Conservation (phyloP, 306 rosid species). For the Sesbania bispinosa region DNA sequence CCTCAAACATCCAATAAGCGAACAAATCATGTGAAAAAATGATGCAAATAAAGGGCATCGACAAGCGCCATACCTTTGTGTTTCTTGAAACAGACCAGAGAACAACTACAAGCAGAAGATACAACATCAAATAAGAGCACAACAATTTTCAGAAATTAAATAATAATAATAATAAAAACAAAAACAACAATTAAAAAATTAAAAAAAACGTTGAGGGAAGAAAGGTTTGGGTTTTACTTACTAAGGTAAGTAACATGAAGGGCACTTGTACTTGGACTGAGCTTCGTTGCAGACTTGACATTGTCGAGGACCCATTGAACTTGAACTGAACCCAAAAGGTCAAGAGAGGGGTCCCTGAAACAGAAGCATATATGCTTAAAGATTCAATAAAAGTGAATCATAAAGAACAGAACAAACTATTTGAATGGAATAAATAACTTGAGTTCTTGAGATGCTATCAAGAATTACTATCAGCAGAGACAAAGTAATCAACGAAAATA, state of each 20-base stretch:
- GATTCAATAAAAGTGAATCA: neutral
- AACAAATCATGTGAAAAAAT: neutral
- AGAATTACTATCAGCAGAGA: neutral
- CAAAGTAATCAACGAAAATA: neutral
- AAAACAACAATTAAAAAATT: no score
- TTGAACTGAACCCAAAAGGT: neutral
- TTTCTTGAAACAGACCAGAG: conserved; percentile 71
- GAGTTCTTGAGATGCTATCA: neutral
- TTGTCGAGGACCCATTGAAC: conserved; percentile 57
- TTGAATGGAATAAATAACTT: neutral
- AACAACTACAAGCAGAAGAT: conserved; percentile 48
- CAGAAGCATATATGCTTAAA: neutral
- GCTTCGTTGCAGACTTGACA: conserved; percentile 73
- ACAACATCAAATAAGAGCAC: conserved; percentile 15
- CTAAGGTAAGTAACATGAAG: conserved; percentile 73
- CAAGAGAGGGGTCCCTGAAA: neutral
- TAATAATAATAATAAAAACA: neutral
- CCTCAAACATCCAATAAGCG: conserved; percentile 7
- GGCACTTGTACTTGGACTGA: conserved; percentile 80
- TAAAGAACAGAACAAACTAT: neutral
- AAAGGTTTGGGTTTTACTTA: conserved; percentile 19
- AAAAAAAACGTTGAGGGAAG: neutral
- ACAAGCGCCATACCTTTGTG: conserved; percentile 63
- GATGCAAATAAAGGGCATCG: neutral
- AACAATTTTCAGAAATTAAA: neutral